Conservation (phyloP, 495 filamentous ascomycete genomes). For the Podospora pseudocomata region DNA sequence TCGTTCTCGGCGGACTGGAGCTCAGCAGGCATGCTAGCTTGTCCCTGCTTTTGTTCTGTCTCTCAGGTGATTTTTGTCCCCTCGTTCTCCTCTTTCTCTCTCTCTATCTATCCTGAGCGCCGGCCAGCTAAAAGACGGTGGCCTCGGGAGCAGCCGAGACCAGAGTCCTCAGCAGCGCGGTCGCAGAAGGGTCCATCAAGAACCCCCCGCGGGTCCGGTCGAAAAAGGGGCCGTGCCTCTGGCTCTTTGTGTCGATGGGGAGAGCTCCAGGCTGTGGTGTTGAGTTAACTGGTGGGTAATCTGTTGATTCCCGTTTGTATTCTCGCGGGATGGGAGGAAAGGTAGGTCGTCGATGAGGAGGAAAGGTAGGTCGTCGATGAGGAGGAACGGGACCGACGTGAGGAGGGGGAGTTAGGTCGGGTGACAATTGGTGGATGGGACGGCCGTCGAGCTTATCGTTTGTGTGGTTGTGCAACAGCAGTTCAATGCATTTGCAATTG, state of each 20-base stretch:
- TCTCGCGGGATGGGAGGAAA: background rate
- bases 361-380: background rate
- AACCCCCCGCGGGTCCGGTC: constrained; percentile 27
- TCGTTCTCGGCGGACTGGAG: constrained; percentile 26
- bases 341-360: background rate
- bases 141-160: constrained; percentile 38
- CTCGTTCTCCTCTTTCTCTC: background rate
- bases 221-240: background rate
- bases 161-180: constrained; percentile 58
- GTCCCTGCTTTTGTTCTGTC: constrained; percentile 18
- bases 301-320: background rate
- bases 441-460: background rate
- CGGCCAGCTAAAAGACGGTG: constrained; percentile 43
- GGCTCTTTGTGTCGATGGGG: constrained; percentile 8
- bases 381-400: background rate
- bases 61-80: constrained; percentile 15
- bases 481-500: constrained; percentile 4
- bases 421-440: constrained; percentile 26
- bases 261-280: background rate
- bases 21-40: constrained; percentile 48
- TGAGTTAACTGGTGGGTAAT: constrained; percentile 1
- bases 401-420: constrained; percentile 11
- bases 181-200: constrained; percentile 64
- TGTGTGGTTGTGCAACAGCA: constrained; percentile 17
- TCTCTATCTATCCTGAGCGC: constrained; percentile 16